Conservation (phyloP, 2,329 filamentous ascomycete genomes). For the Venturia asperata region DNA sequence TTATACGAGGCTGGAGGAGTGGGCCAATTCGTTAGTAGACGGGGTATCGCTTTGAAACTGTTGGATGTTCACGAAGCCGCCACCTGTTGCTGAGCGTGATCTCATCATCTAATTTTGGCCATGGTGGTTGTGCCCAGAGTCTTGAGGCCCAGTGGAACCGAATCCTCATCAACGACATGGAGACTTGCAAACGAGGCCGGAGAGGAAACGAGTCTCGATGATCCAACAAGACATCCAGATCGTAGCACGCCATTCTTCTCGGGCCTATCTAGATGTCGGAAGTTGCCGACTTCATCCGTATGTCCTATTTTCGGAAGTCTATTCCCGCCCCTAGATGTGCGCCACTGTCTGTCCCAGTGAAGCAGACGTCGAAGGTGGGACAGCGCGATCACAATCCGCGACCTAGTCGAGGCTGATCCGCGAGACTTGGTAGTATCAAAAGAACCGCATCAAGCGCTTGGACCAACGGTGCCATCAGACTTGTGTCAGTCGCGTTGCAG, state of each 20-base stretch:
- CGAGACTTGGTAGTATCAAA: not conserved
- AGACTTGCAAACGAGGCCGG: not conserved
- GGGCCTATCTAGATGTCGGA: not conserved
- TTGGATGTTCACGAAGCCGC: not conserved
- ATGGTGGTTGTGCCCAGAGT: not conserved
- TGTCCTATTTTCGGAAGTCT: not conserved
- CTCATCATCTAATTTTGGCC: not conserved
- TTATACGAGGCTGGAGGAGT: constrained; percentile 44
- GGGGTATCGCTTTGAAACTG: not conserved
- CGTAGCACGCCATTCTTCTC: not conserved
- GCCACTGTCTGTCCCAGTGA: not conserved
- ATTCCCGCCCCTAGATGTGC: not conserved
- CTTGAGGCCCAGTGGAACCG: not conserved
- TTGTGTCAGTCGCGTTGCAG: constrained; percentile 12
- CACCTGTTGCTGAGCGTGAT: not conserved
- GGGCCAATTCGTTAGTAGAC: constrained; percentile 41
- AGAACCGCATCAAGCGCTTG: not conserved
- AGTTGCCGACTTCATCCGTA: not conserved
- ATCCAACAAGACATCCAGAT: not conserved
- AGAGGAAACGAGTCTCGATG: not conserved
- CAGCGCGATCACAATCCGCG: constrained; percentile 7
- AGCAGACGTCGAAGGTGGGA: not conserved
- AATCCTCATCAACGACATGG: not conserved
- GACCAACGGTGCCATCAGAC: not conserved
- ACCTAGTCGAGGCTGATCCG: not conserved